Conservation (phyloP, 306 rosid species). For the Glycine latifolia region DNA sequence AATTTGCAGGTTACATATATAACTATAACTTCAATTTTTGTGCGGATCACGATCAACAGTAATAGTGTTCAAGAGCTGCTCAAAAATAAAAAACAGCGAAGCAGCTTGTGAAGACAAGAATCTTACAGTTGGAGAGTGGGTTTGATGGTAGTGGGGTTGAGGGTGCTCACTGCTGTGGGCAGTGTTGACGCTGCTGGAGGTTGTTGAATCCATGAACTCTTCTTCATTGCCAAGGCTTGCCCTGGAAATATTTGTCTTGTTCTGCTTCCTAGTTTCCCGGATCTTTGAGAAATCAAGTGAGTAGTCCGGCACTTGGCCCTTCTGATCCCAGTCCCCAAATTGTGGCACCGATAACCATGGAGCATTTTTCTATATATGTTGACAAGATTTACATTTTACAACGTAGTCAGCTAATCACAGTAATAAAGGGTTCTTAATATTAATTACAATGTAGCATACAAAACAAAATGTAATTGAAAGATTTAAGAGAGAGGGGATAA, state of each 20-base stretch:
- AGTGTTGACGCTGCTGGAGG: conserved; percentile 51
- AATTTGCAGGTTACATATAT: not conserved
- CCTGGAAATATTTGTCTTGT: conserved; percentile 87
- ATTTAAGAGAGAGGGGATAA: not conserved
- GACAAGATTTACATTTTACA: not conserved
- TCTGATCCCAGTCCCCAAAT: conserved; percentile 98
- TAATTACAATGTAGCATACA: not conserved
- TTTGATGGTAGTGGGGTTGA: conserved; percentile 66
- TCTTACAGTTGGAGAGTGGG: conserved; percentile 85
- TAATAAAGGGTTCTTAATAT: not conserved
- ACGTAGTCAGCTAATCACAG: not conserved
- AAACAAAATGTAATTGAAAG: not conserved
- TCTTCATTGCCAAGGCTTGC: conserved; percentile 98
- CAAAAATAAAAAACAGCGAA: conserved; percentile 30
- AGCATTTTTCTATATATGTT: conserved; percentile 60
- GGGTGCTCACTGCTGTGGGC: conserved; percentile 54
- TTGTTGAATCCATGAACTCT: conserved; percentile 68
- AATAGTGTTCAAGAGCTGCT: not conserved
- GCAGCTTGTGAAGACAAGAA: conserved; percentile 19
- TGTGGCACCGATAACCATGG: conserved; percentile 97
- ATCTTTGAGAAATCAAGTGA: conserved; percentile 96
- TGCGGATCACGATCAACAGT: not conserved
- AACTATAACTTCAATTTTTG: not conserved
- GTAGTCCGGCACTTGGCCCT: conserved; percentile 87
- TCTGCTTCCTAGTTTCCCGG: conserved; percentile 92